phyloP scores from a whole-genome alignment of 345 rosid species.

The Eucalyptus cladocalyx region DNA sequence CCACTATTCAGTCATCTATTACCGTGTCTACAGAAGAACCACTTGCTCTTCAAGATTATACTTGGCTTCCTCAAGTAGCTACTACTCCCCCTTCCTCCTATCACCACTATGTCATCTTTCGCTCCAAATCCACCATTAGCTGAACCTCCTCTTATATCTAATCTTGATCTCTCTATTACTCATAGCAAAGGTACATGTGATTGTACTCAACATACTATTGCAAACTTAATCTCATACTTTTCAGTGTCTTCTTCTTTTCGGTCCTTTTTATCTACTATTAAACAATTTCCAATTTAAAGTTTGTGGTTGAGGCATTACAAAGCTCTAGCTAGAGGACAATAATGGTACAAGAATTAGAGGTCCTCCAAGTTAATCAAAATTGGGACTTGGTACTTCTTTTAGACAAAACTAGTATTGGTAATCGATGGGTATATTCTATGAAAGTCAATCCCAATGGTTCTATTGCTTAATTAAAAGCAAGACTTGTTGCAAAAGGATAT shows the following conservation, averaged over 20 bases:
- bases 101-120: background rate
- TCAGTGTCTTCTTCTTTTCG: background rate
- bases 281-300: background rate
- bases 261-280: background rate
- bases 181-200: background rate
- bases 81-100: background rate
- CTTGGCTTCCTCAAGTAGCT: fast-evolving
- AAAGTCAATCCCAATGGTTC: background rate
- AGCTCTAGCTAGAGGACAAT: background rate
- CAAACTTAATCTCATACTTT: background rate
- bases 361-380: background rate
- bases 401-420: background rate
- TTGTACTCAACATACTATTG: too few relatives aligned
- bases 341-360: background rate
- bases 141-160: background rate
- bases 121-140: background rate
- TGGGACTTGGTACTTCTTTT: background rate
- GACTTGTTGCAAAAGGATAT: background rate
- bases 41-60: background rate
- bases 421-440: too few relatives aligned
- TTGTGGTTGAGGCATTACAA: background rate
- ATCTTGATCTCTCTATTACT: background rate
- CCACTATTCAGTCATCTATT: background rate
- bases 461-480: background rate
- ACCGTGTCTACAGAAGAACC: background rate